Conservation (phyloP, 306 rosid genomes). For the Cucurbita pepo region DNA sequence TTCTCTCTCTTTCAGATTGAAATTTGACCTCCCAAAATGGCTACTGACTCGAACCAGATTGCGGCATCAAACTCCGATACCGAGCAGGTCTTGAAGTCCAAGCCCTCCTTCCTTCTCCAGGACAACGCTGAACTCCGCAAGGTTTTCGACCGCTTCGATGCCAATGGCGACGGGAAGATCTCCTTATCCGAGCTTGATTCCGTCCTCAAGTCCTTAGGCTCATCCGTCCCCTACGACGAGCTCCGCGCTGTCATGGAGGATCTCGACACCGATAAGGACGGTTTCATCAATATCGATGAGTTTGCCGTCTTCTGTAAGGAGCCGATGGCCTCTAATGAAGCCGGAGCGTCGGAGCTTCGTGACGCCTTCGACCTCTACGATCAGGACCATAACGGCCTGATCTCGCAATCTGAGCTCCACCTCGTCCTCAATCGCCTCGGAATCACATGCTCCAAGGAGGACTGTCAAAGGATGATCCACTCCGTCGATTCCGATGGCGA, state of each 20-base stretch:
- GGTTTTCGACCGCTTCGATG: constrained; percentile 65
- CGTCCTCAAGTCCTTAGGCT: constrained; percentile 49
- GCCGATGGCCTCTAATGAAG: constrained; percentile 25
- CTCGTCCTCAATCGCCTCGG: constrained; percentile 58
- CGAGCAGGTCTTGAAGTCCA: neutral
- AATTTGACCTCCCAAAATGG: constrained; percentile 10
- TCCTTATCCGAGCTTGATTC: constrained; percentile 49
- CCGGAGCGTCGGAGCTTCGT: constrained; percentile 39
- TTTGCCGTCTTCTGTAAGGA: constrained; percentile 57
- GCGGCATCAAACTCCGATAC: neutral
- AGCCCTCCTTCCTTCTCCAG: constrained; percentile 20
- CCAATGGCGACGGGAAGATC: constrained; percentile 88
- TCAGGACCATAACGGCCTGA: constrained; percentile 65
- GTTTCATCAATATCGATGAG: constrained; percentile 54
- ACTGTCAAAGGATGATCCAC: constrained; percentile 54
- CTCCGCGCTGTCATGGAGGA: constrained; percentile 59
- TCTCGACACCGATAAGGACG: constrained; percentile 65
- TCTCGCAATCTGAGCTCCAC: constrained; percentile 52
- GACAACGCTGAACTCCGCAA: constrained; percentile 30
- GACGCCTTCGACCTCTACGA: constrained; percentile 86
- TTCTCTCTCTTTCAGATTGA: neutral
- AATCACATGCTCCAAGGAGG: constrained; percentile 42
- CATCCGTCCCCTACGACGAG: constrained; percentile 20
- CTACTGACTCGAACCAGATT: constrained; percentile 12
- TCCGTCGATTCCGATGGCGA: constrained; percentile 82